Conservation (phyloP, 169 alveolate genomes). For the Cryptosporidium tyzzeri region DNA sequence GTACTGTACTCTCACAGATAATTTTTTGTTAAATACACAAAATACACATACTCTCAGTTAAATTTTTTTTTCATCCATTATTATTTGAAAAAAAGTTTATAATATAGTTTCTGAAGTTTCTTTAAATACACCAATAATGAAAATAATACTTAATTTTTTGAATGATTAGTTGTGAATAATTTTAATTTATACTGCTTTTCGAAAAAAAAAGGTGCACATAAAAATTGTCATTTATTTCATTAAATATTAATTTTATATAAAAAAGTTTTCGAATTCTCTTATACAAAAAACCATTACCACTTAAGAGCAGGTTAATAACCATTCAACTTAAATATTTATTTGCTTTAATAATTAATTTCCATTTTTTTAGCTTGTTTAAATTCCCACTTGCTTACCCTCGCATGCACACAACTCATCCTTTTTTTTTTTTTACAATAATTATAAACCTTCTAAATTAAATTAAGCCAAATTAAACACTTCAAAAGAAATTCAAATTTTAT, state of each 20-base stretch:
- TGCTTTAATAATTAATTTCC: not conserved
- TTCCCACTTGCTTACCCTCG: not conserved
- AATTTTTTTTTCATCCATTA: not conserved
- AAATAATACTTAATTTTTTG: too few relatives aligned
- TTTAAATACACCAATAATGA: not conserved
- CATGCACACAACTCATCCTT: not conserved
- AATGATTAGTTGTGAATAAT: too few relatives aligned
- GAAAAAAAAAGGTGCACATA: not conserved
- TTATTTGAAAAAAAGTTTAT: too few relatives aligned
- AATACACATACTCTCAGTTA: not conserved
- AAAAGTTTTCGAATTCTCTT: too few relatives aligned
- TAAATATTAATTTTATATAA: too few relatives aligned
- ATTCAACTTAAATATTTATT: not conserved
- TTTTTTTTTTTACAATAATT: too few relatives aligned
- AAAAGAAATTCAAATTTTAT: too few relatives aligned
- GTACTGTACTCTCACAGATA: conserved; percentile 27
- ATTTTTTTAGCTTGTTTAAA: too few relatives aligned
- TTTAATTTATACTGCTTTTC: not conserved
- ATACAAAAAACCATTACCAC: not conserved
- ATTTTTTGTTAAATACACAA: not conserved
- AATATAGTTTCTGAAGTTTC: not conserved
- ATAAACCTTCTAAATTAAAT: too few relatives aligned
- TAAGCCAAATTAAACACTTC: too few relatives aligned
- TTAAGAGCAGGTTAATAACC: not conserved
- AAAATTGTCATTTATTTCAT: not conserved